Base-by-base conservation (phyloP, 805 yeast genomes). In the Saturnispora halmiae region DNA sequence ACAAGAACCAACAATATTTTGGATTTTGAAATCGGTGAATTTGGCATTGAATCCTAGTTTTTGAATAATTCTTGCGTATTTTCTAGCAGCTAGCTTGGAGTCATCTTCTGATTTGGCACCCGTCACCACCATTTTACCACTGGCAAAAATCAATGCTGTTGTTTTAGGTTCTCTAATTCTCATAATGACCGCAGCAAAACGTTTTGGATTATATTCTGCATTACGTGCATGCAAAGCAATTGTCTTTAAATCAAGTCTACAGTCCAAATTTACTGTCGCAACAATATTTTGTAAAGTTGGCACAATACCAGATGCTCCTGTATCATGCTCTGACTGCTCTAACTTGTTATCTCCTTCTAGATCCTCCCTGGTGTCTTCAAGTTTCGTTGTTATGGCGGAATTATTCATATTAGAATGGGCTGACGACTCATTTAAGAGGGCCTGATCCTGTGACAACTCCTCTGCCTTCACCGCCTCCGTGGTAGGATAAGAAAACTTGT, bases 171-270 rank as follows among this genome's bases (percentile, higher is more conserved):
- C 98, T 64, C 98, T 77, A 53, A 92, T 92, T 72, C 98, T 84
- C 98, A 92, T 92, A 53, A 92, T 92, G 37, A 92, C 98, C 44
- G 98, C 98, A 11, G 98, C 98, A 69, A 92, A 92, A 69, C 98
- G 94, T 56, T 83, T 86, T 38, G 98, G 98, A 56, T 92, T 92
- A 66, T 92, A 92, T 62, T 92, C 98, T 27, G 98, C 98, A 64
- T 92, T 92, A 74, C 98, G 86, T 2, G 97, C 97, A 64, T 92
- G 98, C 46, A 92, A 69, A 1, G 98, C 98, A 58, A 92, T 94
- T 15, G 98, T 92, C 59, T 92, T 92, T 61, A 92, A 74, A 63
- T 92, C 98, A 52, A 92, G 69, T 47, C 97, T 79, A 63, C 98
- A 92, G 51, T 92, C 97, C 59, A 92, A 71, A 58, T 92, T 90